Conservation (phyloP, 2,329 filamentous ascomycete genomes). For the Fusarium verrucosum region DNA sequence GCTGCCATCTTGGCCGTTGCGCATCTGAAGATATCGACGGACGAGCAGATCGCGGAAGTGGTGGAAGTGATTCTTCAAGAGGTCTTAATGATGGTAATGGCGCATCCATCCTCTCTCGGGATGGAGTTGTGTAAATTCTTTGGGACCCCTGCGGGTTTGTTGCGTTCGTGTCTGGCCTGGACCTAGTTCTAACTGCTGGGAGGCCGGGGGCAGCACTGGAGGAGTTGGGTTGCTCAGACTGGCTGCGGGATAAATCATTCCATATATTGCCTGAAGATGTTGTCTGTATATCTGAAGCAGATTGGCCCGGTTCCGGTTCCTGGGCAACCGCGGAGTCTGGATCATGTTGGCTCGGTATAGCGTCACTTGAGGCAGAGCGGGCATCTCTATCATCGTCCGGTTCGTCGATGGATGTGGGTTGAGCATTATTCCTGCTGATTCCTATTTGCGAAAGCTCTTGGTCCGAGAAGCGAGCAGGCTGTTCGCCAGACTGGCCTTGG, state of each 20-base stretch:
- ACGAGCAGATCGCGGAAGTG: conserved; percentile 31
- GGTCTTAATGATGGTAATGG: conserved; percentile 37
- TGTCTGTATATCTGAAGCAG: not conserved
- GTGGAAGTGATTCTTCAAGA: conserved; percentile 29
- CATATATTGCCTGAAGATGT: not conserved
- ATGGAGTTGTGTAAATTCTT: conserved; percentile 32
- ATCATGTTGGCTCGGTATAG: not conserved
- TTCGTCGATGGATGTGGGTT: not conserved
- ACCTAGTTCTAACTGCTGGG: not conserved
- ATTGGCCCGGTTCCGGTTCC: conserved; percentile 6
- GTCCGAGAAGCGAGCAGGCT: conserved; percentile 23
- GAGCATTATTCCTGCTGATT: not conserved
- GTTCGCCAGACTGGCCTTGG: conserved; percentile 8
- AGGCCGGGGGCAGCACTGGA: not conserved
- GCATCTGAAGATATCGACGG: conserved; percentile 53
- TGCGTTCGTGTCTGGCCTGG: conserved; percentile 3
- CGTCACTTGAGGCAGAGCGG: not conserved
- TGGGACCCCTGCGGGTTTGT: conserved; percentile 18
- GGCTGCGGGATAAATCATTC: conserved; percentile 4
- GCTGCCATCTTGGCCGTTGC: conserved; percentile 83
- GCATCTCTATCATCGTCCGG: conserved; percentile 2
- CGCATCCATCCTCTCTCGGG: conserved; percentile 44
- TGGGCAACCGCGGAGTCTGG: not conserved
- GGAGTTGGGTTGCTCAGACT: not conserved
- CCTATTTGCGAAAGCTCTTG: conserved; percentile 26